These are phyloP conservation scores for Penicillium sp. DNA, from an alignment of 2,329 filamentous ascomycete genomes.

Conservation along the genomic window DNA sequence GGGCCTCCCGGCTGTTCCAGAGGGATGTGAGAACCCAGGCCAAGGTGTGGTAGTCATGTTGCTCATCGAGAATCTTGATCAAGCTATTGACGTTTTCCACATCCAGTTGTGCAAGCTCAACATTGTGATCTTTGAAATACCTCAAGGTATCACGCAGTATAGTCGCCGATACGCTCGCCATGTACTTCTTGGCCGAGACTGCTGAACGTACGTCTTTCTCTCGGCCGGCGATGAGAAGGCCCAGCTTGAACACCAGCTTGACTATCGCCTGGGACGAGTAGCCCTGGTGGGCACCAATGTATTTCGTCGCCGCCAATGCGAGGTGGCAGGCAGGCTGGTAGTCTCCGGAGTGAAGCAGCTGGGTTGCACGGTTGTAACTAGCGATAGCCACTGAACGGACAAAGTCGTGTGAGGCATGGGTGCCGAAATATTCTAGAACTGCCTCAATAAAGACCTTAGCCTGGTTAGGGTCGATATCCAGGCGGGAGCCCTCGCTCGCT, in stretches of 20 bases:
- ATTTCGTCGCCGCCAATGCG: conserved; percentile 32
- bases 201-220: conserved; percentile 31
- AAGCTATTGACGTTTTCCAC: conserved; percentile 43
- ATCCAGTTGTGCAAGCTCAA: conserved; percentile 43
- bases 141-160: conserved; percentile 43
- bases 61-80: conserved; percentile 16
- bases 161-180: conserved; percentile 38
- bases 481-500: conserved; percentile 28
- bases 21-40: neutral
- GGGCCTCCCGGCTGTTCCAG: neutral
- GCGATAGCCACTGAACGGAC: conserved; percentile 38
- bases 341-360: conserved; percentile 27
- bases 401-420: conserved; percentile 33
- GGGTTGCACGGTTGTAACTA: conserved; percentile 24
- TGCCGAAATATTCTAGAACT: conserved; percentile 34
- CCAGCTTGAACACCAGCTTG: conserved; percentile 35
- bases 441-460: conserved; percentile 30
- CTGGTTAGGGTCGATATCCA: conserved; percentile 23
- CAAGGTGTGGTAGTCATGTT: neutral
- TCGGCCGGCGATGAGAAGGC: conserved; percentile 36
- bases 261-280: conserved; percentile 29
- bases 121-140: conserved; percentile 38
- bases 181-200: conserved; percentile 37
- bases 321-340: conserved; percentile 34
- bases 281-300: conserved; percentile 31